Base-by-base conservation (phyloP, 805 yeast species). In the Saccharomycopsis oosterbeekiorum region DNA sequence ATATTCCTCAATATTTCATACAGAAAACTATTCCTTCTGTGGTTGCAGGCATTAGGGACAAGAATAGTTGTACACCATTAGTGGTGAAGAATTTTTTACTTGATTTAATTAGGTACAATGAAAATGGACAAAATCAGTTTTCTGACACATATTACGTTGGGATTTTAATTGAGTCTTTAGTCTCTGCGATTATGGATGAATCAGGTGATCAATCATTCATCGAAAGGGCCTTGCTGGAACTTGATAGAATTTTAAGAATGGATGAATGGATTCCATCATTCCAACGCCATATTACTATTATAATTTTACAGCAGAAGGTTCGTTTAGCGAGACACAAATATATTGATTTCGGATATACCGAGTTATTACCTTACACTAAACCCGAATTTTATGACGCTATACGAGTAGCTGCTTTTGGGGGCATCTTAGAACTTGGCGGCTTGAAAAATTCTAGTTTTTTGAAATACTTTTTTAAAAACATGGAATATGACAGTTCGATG, bases 241-340 rank as follows among this genome's bases (percentile, higher is more conserved):
- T 94, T 55, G 83, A 85, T 60, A 79, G 97, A 62, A 80, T 84
- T 63, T 83, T 84, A 66, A 84, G 91, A 64, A 78, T 94, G 74
- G 98, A 93, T 68, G 84, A 81, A 53, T 90, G 96, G 96, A 78
- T 86, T 8, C 93, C 97, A 1, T 85, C 96, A 0, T 83, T 81
- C 64, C 85, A 83, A 59, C 70, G 79, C 61, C 64, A 78, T 42
- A 75, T 88, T 47, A 78, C 91, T 17, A 72, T 76, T 34, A 74
- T 82, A 4, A 82, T 91, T 36, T 66, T 91, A 24, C 71, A 74
- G 47, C 85, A 82, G 65, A 88, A 86, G 65, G 77, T 88, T 51
- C 71, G 76, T 42, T 73, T 94, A 51, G 84, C 86, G 0, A 71
- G 79, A 12, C 74, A 75, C 19, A 89, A 90, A 0, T 71, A 84